These are phyloP conservation scores for Saccharomyces hybrid DNA, from an alignment of 1,139 yeast species.

Conservation along the genomic window DNA sequence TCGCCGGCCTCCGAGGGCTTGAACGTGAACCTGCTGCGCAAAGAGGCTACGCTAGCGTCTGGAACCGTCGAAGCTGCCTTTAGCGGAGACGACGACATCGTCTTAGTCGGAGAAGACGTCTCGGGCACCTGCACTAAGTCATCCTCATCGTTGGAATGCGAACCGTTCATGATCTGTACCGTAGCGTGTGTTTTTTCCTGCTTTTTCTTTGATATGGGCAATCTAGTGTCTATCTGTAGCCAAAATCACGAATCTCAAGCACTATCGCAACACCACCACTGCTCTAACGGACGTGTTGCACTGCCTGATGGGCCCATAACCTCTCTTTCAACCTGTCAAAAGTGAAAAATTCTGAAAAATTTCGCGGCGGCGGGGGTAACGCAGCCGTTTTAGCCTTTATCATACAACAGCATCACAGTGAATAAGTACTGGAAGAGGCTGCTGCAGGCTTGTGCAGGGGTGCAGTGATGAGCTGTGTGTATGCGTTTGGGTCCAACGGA, in stretches of 20 bases:
- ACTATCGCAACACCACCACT: background rate
- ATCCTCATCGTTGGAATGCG: constrained; percentile 4
- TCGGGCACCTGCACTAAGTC: constrained; percentile 40
- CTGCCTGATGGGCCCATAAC: background rate
- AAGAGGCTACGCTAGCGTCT: background rate
- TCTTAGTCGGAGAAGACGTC: constrained; percentile 37
- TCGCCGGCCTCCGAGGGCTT: constrained; percentile 15
- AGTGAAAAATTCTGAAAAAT: constrained; percentile 1
- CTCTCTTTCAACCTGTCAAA: background rate
- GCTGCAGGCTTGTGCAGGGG: background rate
- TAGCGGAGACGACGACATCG: constrained; percentile 27
- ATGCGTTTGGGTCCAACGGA: constrained; percentile 80
- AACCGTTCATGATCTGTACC: background rate
- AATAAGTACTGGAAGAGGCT: background rate
- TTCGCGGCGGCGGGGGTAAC: background rate
- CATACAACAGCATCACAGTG: background rate
- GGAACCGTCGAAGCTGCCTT: constrained; percentile 9
- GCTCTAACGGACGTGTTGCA: background rate
- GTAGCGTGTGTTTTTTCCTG: background rate
- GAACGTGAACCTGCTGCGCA: constrained; percentile 25
- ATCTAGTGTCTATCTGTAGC: background rate
- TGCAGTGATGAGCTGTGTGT: constrained; percentile 17
- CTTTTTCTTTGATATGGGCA: background rate
- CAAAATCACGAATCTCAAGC: background rate
- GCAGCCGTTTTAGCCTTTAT: background rate